Conservation (phyloP, 805 yeast species). For the Candida dajiaensis region DNA sequence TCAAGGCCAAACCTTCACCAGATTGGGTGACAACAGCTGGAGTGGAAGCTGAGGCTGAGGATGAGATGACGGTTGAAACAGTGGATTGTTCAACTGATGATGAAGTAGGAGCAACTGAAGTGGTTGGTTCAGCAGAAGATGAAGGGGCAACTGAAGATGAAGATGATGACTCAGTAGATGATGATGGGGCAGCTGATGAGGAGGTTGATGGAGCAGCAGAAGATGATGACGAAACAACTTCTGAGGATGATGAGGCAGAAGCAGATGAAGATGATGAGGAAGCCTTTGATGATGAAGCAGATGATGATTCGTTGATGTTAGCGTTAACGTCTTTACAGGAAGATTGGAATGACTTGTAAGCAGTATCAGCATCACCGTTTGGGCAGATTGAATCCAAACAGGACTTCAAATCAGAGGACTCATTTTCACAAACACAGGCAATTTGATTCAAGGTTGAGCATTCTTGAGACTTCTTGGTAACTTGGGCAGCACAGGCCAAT, state of each 20-base stretch:
- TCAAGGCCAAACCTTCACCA: constrained; percentile 27
- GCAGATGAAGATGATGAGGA: constrained; percentile 20
- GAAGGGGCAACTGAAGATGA: constrained; percentile 17
- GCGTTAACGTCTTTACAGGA: constrained; percentile 47
- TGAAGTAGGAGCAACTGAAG: constrained; percentile 15
- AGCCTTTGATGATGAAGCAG: constrained; percentile 26
- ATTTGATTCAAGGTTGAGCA: constrained; percentile 61
- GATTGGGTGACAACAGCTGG: constrained; percentile 12
- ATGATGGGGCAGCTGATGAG: constrained; percentile 19
- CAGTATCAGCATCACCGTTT: constrained; percentile 48
- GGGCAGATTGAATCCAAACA: constrained; percentile 75
- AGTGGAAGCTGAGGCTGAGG: constrained; percentile 15
- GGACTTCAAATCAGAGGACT: constrained; percentile 43
- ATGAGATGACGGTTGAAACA: constrained; percentile 14
- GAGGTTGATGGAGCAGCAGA: constrained; percentile 25
- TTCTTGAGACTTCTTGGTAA: constrained; percentile 43
- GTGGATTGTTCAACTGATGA: constrained; percentile 10
- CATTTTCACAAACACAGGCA: constrained; percentile 59
- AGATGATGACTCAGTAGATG: constrained; percentile 20
- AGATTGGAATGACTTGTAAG: constrained; percentile 50
- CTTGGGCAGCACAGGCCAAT: constrained; percentile 80
- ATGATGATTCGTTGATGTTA: constrained; percentile 18
- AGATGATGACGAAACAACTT: constrained; percentile 19
- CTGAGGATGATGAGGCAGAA: constrained; percentile 18
- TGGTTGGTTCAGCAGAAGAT: constrained; percentile 17